phyloP scores from a whole-genome alignment of 345 rosid genomes.

The Eucalyptus melliodora region DNA sequence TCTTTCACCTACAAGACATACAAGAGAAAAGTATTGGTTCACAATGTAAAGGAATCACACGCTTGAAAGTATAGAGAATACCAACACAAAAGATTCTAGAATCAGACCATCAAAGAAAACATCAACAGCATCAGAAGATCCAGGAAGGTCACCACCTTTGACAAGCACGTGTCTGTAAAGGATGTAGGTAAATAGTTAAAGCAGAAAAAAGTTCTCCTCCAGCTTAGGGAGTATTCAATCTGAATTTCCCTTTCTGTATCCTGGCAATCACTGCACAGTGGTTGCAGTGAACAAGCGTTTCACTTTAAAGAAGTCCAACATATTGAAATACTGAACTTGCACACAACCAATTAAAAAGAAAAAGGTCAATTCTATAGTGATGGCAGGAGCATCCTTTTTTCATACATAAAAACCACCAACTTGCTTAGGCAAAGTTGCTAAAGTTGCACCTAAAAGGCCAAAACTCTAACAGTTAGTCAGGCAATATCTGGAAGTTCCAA shows the following conservation, averaged over 20 bases:
- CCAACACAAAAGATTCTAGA: background rate
- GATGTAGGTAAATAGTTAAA: background rate
- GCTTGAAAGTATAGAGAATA: background rate
- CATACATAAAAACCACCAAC: background rate
- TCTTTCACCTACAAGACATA: conserved; percentile 32
- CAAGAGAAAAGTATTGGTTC: background rate
- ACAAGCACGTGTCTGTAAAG: conserved; percentile 69
- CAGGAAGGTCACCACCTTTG: conserved; percentile 94
- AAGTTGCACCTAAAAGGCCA: background rate
- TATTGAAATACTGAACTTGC: background rate
- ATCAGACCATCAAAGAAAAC: conserved; percentile 65
- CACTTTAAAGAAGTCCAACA: background rate
- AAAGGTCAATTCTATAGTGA: background rate
- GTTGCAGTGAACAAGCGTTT: background rate
- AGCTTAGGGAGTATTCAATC: background rate
- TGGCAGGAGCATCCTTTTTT: background rate
- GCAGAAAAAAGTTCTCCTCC: background rate
- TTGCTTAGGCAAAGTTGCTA: background rate
- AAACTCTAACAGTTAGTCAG: background rate
- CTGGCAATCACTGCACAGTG: background rate
- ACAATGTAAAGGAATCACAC: background rate
- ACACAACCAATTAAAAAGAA: background rate
- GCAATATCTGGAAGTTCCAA: background rate
- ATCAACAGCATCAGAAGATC: conserved; percentile 78
- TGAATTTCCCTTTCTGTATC: background rate